phyloP scores from a whole-genome alignment of 1,284 basidiomycete genomes.

The Dichomitus squalens region DNA sequence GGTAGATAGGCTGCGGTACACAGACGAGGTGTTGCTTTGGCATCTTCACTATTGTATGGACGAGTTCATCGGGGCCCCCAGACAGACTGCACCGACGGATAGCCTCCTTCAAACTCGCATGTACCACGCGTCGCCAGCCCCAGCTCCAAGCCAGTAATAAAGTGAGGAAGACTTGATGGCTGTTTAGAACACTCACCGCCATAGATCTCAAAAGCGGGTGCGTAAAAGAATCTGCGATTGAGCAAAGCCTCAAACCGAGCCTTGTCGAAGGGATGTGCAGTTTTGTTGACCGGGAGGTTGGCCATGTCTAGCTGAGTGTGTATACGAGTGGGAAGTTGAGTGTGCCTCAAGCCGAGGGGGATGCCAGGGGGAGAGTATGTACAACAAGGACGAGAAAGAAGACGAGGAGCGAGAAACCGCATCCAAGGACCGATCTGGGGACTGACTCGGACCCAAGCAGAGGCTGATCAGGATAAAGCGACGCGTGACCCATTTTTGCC shows the following conservation, averaged over 20 bases:
- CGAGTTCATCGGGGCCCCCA: no score
- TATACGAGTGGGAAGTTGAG: neutral
- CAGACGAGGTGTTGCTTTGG: no score
- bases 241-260: slow-evolving; percentile 84
- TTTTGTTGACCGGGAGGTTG: slow-evolving; percentile 68
- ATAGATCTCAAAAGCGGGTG: slow-evolving; percentile 76
- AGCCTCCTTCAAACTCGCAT: no score
- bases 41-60: no score
- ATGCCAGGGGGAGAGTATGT: slow-evolving; percentile 15
- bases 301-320: slow-evolving; percentile 21
- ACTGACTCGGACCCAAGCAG: slow-evolving; percentile 14
- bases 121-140: no score
- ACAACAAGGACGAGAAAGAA: slow-evolving; percentile 20
- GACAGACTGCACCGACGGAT: no score
- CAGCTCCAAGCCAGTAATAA: no score
- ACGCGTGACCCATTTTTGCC: slow-evolving; percentile 18
- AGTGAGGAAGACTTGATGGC: neutral
- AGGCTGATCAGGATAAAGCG: slow-evolving; percentile 22
- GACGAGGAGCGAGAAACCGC: slow-evolving; percentile 10
- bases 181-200: slow-evolving; percentile 17
- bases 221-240: slow-evolving; percentile 95
- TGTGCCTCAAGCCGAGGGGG: slow-evolving; percentile 12
- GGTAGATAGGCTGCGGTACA: no score
- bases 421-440: slow-evolving; percentile 14
- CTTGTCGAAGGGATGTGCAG: slow-evolving; percentile 90